phyloP scores from a whole-genome alignment of 768 basidiomycete species.

The Saitozyma sp. region DNA sequence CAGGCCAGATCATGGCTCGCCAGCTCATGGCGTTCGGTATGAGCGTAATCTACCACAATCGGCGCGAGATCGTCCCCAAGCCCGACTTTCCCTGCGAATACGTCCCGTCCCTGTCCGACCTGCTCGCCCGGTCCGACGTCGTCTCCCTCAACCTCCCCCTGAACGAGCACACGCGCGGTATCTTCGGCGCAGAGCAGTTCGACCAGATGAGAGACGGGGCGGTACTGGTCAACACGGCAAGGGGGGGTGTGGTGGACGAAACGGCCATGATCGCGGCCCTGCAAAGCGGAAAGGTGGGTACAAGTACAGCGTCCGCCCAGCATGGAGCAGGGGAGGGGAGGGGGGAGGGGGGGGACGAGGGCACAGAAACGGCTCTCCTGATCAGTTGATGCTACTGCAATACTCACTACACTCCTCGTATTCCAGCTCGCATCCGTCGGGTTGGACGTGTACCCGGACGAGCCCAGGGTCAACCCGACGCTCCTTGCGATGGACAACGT shows the following conservation, averaged over 20 bases:
- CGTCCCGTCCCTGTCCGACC: constrained; percentile 61
- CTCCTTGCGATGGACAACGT: constrained; percentile 79
- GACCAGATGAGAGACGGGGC: constrained; percentile 72
- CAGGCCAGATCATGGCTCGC: constrained; percentile 60
- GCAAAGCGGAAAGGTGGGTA: constrained; percentile 79
- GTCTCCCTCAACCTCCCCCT: constrained; percentile 84
- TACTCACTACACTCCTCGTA: neutral
- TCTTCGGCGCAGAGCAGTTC: constrained; percentile 75
- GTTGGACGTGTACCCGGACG: constrained; percentile 81
- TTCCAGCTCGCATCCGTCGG: constrained; percentile 73
- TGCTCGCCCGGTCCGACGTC: constrained; percentile 74
- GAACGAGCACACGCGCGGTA: constrained; percentile 66
- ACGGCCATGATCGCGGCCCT: constrained; percentile 80
- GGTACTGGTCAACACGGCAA: constrained; percentile 80
- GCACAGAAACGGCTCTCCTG: neutral
- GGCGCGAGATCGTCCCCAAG: constrained; percentile 57
- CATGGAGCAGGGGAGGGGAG: too few relatives aligned
- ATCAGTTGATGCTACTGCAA: neutral
- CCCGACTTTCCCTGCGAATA: constrained; percentile 74
- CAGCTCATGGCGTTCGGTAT: constrained; percentile 73
- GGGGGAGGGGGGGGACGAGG: too few relatives aligned
- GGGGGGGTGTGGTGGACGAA: constrained; percentile 90
- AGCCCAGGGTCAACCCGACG: constrained; percentile 78
- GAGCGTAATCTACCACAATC: constrained; percentile 75
- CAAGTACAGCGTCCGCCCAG: neutral